Evolutionary conservation across 352 stramenopile species (phyloP), one percentile per base, ranked within the genome.

Genomic region (Phytophthora pseudosyringae): DNA sequence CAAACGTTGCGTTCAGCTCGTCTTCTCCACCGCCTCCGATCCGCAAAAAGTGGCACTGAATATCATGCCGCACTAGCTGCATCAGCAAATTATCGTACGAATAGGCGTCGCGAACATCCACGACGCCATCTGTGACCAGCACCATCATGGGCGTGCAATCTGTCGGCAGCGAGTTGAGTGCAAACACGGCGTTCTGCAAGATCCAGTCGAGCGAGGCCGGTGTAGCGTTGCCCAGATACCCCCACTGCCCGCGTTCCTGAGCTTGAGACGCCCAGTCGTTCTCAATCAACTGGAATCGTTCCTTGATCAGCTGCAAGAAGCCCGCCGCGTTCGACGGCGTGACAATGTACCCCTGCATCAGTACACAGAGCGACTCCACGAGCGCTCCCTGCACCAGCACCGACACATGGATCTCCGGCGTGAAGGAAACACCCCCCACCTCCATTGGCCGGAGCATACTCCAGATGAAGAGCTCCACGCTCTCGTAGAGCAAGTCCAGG

Each of bases 11-110:
- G 52, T 88, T 81, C 11, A 82, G 68, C 28, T 89, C 80, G 36
- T 83, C 83, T 40, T 78, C 59, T 48, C 59, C 74, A 2, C 71
- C 66, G 15, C 81, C 80, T 10, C 89, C 86, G 26, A 95, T 75
- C 2, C 81, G 78, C 40, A 97, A 72, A 48, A 95, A 94, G 53
- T 95, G 80, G 41, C 87, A 95, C 40, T 93, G 80, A 43, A 95
- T 86, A 64, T 97, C 86, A 58, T 97, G 89, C 5, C 89, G 86
- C 41, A 89, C 81, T n/a, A 97, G 81, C 40, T 97, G 87, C 89
- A 95, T 95, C 29, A 95, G 66, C 40, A 97, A 58, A 31, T 86
- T 91, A 67, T 97, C 89, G 40, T 97, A 97, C 4, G 81, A 83
- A 58, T 88, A 94, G 5, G 78, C 76, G 36, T 95, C 71, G 16